Evolutionary conservation across 2,329 filamentous ascomycete genomes (phyloP).

Genomic region (Fusarium sp.): DNA sequence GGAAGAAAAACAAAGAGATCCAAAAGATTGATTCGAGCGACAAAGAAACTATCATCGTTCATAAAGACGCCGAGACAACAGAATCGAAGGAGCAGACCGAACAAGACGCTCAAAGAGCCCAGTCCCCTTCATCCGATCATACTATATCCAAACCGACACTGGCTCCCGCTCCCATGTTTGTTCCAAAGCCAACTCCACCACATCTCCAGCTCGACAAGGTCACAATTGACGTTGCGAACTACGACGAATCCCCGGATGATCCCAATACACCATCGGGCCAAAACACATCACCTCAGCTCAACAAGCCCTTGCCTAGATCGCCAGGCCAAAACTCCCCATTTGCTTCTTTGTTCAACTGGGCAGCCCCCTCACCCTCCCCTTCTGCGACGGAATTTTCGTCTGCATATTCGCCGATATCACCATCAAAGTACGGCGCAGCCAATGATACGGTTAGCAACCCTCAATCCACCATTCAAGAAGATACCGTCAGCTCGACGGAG

Average conservation of each 20-base stretch:
- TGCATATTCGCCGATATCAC: slow-evolving; percentile 63
- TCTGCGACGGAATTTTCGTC: slow-evolving; percentile 64
- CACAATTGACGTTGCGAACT: slow-evolving; percentile 48
- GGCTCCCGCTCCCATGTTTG: slow-evolving; percentile 59
- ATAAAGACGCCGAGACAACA: slow-evolving; percentile 24
- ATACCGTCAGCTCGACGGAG: slow-evolving; percentile 51
- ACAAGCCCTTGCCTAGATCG: slow-evolving; percentile 67
- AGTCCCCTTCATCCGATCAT: slow-evolving; percentile 47
- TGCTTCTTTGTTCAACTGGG: slow-evolving; percentile 66
- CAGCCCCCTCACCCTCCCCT: slow-evolving; percentile 58
- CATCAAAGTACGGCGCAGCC: slow-evolving; percentile 51
- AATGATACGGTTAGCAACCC: slow-evolving; percentile 49
- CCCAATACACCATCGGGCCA: slow-evolving; percentile 45
- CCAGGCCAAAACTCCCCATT: slow-evolving; percentile 61
- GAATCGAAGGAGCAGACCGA: slow-evolving; percentile 12
- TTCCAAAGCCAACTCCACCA: slow-evolving; percentile 62
- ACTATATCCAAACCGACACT: slow-evolving; percentile 55
- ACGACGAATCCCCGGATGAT: slow-evolving; percentile 42
- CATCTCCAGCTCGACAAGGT: slow-evolving; percentile 63
- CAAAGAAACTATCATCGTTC: slow-evolving; percentile 31
- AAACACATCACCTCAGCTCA: slow-evolving; percentile 54
- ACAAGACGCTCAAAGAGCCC: slow-evolving; percentile 46
- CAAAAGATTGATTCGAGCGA: slow-evolving; percentile 38
- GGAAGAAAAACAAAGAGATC: slow-evolving; percentile 43
- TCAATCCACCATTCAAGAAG: slow-evolving; percentile 53